Evolutionary conservation across 106 monocot genomes (phyloP).

Genomic region (Posidonia australis): DNA sequence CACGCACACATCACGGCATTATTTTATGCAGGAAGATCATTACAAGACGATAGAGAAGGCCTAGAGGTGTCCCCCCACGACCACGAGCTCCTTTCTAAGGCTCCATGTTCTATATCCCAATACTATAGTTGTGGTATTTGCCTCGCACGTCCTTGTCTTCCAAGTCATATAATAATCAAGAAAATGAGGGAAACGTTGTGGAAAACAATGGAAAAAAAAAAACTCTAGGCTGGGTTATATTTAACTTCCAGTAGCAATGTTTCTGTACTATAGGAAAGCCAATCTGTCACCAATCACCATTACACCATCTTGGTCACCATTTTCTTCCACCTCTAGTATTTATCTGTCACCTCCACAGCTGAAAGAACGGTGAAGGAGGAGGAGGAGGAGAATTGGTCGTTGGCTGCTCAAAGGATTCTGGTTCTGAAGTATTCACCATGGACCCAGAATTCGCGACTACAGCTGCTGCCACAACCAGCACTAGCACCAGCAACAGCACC

Average conservation of each 20-base stretch:
- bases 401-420: background rate
- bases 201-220: background rate
- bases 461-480: background rate
- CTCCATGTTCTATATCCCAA: background rate
- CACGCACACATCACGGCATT: background rate
- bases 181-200: background rate
- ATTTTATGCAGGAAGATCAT: background rate
- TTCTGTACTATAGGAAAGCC: background rate
- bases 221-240: background rate
- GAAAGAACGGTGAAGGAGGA: background rate
- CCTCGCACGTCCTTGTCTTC: background rate
- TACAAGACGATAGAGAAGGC: background rate
- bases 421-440: background rate
- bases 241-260: background rate
- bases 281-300: conserved; percentile 1
- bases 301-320: background rate
- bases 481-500: background rate
- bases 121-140: background rate
- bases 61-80: background rate
- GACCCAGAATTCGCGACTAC: background rate
- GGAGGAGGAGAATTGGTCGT: background rate
- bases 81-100: background rate
- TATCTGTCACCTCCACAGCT: background rate
- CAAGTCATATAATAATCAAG: background rate
- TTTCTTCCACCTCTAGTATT: background rate